A percentile compares a stretch with the other conserved stretches of the same genome.
Conservation (phyloP, 2,329 filamentous ascomycete species). For the Ceratocystis diversiconidia region DNA sequence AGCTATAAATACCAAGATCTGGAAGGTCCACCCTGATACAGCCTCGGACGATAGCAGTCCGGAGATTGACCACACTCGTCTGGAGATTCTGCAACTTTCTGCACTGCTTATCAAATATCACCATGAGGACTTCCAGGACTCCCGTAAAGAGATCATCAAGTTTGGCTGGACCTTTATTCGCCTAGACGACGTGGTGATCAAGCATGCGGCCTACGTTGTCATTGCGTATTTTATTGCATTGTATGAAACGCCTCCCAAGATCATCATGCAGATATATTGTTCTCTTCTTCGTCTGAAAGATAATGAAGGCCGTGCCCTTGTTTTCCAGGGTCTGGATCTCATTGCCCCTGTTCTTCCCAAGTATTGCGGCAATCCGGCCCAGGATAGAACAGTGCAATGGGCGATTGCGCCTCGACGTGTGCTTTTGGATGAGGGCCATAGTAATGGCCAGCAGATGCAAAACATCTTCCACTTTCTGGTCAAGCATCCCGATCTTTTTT, state of each 20-base stretch:
- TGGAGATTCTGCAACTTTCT: conserved; percentile 90
- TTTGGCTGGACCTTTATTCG: conserved; percentile 98
- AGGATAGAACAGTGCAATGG: conserved; percentile 71
- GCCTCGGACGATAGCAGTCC: conserved; percentile 66
- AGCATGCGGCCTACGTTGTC: conserved; percentile 92
- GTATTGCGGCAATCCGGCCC: conserved; percentile 52
- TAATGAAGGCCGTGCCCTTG: conserved; percentile 79
- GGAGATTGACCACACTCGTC: conserved; percentile 86
- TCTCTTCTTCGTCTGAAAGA: conserved; percentile 84
- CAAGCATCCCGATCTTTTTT: conserved; percentile 83
- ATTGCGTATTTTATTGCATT: conserved; percentile 96
- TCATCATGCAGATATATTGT: conserved; percentile 88
- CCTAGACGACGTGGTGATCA: conserved; percentile 98
- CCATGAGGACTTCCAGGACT: conserved; percentile 71
- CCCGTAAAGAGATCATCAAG: conserved; percentile 95
- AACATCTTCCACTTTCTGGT: conserved; percentile 97
- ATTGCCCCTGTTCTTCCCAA: conserved; percentile 89
- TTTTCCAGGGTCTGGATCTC: conserved; percentile 87
- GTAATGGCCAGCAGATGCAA: conserved; percentile 83
- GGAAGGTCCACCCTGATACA: conserved; percentile 78
- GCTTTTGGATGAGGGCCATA: conserved; percentile 75
- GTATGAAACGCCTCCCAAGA: conserved; percentile 92
- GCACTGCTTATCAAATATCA: conserved; percentile 94
- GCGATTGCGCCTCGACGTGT: conserved; percentile 81
- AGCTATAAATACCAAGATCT: conserved; percentile 79